phyloP scores from a whole-genome alignment of 192 early-diverging fungal species.

The Dispira simplex region DNA sequence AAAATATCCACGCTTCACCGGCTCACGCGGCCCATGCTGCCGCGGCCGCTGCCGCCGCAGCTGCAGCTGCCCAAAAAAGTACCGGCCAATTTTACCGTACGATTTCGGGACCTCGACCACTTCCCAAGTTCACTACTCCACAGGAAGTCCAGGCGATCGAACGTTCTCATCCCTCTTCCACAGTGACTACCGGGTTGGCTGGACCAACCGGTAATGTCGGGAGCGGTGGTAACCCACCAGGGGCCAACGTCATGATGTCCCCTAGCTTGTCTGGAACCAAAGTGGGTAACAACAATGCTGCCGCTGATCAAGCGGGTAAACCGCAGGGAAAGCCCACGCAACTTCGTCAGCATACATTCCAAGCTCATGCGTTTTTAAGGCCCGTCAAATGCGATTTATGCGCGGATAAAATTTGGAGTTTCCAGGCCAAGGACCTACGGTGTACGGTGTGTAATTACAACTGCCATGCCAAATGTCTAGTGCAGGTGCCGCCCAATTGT shows the following conservation, averaged over 20 bases:
- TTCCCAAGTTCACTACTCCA: slow-evolving; percentile 11
- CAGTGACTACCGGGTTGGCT: background rate
- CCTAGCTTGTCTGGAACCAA: background rate
- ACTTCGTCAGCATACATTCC: slow-evolving; percentile 10
- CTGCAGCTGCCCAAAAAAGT: background rate
- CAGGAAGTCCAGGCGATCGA: slow-evolving; percentile 1
- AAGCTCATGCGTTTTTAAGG: slow-evolving; percentile 4
- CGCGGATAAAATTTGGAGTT: slow-evolving; percentile 13
- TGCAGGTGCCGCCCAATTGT: slow-evolving; percentile 23
- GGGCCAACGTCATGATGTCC: background rate
- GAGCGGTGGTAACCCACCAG: background rate
- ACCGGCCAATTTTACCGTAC: background rate
- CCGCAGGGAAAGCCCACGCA: too few species aligned
- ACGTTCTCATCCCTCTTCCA: background rate
- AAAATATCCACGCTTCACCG: background rate
- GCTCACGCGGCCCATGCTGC: slow-evolving; percentile 7
- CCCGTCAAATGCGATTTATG: slow-evolving; percentile 12
- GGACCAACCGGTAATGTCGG: background rate
- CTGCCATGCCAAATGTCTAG: slow-evolving; percentile 27
- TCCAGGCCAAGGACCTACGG: slow-evolving; percentile 7
- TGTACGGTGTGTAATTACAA: slow-evolving; percentile 27
- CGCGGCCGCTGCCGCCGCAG: slow-evolving; percentile 8
- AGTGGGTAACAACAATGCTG: background rate
- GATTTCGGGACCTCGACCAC: slow-evolving; percentile 9
- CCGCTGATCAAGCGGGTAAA: too few species aligned